Conservation (phyloP, 495 filamentous ascomycete genomes). For the Corynascus novoguineensis region DNA sequence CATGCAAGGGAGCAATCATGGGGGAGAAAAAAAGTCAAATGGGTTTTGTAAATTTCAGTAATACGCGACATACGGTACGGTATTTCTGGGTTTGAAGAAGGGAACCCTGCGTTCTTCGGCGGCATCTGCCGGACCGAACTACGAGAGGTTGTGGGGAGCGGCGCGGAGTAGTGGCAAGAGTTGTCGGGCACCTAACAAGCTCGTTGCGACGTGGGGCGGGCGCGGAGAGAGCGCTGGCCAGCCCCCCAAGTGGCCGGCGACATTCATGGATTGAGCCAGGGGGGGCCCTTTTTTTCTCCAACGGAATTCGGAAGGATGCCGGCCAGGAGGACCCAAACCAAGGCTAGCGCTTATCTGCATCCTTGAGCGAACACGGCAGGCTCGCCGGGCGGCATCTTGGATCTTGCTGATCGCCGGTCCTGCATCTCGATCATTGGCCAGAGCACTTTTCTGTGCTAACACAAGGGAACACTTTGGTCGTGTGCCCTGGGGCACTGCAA, state of each 20-base stretch:
- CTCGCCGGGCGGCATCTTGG: conserved; percentile 3
- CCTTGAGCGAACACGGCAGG: not conserved
- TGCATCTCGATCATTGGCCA: conserved; percentile 18
- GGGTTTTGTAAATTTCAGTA: too few relatives aligned
- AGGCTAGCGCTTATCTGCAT: conserved; percentile 3
- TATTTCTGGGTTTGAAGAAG: not conserved
- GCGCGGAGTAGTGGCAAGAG: too few relatives aligned
- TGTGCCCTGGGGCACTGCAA: not conserved
- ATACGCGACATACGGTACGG: not conserved
- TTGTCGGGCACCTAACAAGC: too few relatives aligned
- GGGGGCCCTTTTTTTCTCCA: not conserved
- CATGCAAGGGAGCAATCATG: too few relatives aligned
- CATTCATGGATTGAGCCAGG: too few relatives aligned
- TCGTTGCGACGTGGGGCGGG: not conserved
- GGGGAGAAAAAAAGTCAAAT: too few relatives aligned
- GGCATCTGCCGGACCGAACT: conserved; percentile 8
- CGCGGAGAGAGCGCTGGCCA: not conserved
- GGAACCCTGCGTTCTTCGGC: not conserved
- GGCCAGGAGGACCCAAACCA: not conserved
- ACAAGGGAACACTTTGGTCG: too few relatives aligned
- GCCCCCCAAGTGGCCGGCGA: too few relatives aligned
- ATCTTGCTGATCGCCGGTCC: conserved; percentile 16
- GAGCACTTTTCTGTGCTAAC: not conserved
- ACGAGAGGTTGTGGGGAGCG: not conserved
- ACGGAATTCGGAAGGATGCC: not conserved